Base-by-base conservation (phyloP, 306 rosid genomes). In the peach (Prunus persica) region DNA sequence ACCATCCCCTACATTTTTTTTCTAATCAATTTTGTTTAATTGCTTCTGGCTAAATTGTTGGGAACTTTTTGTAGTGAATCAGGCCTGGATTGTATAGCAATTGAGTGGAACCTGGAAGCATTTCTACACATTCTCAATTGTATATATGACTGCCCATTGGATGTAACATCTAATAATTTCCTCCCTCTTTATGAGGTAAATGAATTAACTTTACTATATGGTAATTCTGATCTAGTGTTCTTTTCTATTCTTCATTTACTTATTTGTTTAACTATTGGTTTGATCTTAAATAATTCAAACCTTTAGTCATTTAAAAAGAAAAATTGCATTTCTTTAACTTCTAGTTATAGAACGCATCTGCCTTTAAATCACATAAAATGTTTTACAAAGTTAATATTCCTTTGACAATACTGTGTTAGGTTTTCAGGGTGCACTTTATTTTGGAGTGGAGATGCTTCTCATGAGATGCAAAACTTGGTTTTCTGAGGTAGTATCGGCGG, bases 341-440 rank as follows among this genome's bases (percentile, higher is more conserved):
- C 27, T 9, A 64, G 69, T 34, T 56, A 3, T 7, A 64, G 69
- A 27, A 60, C 16, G 9, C 9, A 22, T 22, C 28, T 58, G 24
- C 16, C 65, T 60, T 10, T 5, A 5, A 30, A 32, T 64, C 43
- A 64, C 11, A 32, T 64, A 8, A 32, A 28, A 5, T 47, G 13
- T 43, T 25, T 65, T 20, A 8, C 25, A 41, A 38, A 45, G 47
- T 46, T 2, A 22, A 43, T 11, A 20, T 10, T 51, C 20, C 18
- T 47, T 27, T 24, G 28, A 74, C 62, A 25, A 10, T 78, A 60
- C 30, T 66, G 60, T 57, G 76, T 69, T 79, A 72, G 51, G 71
- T 68, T 65, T 76, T 41, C 83, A 93, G 97, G 89, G 90, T 79
- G 91, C 97, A 0, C 89, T 93, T 74, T 93, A 87, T 88, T 92